Evolutionary conservation across 2,329 filamentous ascomycete species (phyloP), one percentile per base, ranked within the genome.

Genomic region (Fusarium sulawesiense): DNA sequence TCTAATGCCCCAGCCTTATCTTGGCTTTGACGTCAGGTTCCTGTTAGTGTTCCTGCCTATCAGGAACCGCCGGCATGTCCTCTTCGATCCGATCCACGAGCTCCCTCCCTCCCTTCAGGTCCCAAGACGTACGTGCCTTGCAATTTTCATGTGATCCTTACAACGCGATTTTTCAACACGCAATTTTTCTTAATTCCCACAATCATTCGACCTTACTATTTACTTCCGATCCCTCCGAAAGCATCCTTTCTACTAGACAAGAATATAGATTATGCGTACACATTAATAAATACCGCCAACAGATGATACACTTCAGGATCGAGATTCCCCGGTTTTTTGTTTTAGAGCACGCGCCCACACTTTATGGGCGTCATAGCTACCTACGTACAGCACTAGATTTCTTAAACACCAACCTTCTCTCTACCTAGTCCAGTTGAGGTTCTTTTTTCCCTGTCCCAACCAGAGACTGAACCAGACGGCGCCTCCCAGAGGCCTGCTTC

Each of bases 11-110:
- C 29, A 57, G 56, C 46, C 54, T 54, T 56, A 59, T 46, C 56
- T 71, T 58, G 56, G 40, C 53, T 62, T 75, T 74, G 70, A 75
- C 73, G 72, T 73, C 70, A 73, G 65, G 67, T 65, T 45, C 70
- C 67, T 75, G 63, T 68, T 66, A 72, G 75, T 74, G 67, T 66
- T 47, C 70, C 67, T 75, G 67, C 70, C 70, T 73, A 75, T 74
- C 70, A 75, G 73, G 72, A 40, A 74, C 72, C 8, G 20, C 51
- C 44, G 41, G 59, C 56, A 72, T 73, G 70, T 70, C 65, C 60
- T 63, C 20, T 32, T 47, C 23, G 30, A 56, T 37, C 25, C 29
- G 30, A 34, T 51, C 18, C 42, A 46, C 45, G 51, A 57, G 46
- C 47, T 46, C 32, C 32, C 40, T 61, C 32, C 46, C 21, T 48